Evolutionary conservation across 768 basidiomycete species (phyloP), one percentile per base, ranked within the genome.

Genomic region (Tubosaeta brunneosetosa): DNA sequence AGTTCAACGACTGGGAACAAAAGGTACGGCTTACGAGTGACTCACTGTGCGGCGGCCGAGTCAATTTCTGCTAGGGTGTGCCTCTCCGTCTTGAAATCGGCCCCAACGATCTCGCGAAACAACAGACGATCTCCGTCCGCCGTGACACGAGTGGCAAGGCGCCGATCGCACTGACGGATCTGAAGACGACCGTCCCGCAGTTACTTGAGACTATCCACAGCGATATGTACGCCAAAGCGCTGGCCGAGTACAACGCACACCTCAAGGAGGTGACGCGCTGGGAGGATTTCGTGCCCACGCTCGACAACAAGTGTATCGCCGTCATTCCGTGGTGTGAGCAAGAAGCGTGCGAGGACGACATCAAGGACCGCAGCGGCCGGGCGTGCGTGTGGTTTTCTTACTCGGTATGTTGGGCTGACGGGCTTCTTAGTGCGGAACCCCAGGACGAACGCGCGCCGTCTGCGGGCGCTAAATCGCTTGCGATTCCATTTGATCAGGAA

Each of bases 1-100:
- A 99, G 74, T 99, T 97, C 77, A 97, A 97, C 67, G 92, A 98
- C 64, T 97, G 95, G 94, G 97, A 99, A 75, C 88, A 97, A 73
- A 91, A 95, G 83, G 92, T 89, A 55, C 44, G 72, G 54, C 51
- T 12, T 40, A 46, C 48, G 38, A 27, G 4, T 32, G 13, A 37
- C 12, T 26, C 29, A 22, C 33, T 14, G 38, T 11, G 13, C 11
- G 8, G 44, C 41, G 2, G 4, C 36, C 31, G n/a, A 36, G 19
- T 41, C 42, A 48, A n/a, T 54, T 53, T 51, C 36, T 47, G 44
- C 41, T 38, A 94, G 89, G 97, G 97, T 67, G 94, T 98, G 40
- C 97, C 97, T 12, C 78, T 99, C 57, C 93, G 97, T 59, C 87
- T 99, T 57, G 97, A 99, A 74, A 85, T 98, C 61, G 97, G 97